Evolutionary conservation across 169 alveolate species (phyloP).

Genomic region (Eimeria falciformis): DNA sequence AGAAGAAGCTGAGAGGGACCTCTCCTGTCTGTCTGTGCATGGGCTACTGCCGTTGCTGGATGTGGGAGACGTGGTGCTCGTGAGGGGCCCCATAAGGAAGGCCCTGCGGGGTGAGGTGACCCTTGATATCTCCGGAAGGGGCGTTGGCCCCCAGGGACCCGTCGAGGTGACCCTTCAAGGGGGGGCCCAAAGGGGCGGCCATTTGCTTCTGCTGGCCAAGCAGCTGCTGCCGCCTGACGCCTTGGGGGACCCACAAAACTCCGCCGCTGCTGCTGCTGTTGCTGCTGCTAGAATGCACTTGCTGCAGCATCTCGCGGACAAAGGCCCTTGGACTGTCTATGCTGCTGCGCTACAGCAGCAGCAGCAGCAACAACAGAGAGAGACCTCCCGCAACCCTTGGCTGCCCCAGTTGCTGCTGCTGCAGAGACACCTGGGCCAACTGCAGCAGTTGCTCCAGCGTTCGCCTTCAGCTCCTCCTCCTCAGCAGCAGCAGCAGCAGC

Average conservation of each 20-base stretch:
- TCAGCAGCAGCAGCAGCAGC: constrained; percentile 9
- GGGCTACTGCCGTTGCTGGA: constrained; percentile 70
- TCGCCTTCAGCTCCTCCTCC: background rate
- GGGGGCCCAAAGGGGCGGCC: background rate
- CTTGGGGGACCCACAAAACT: background rate
- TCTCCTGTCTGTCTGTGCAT: background rate
- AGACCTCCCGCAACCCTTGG: constrained; percentile 30
- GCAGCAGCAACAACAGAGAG: background rate
- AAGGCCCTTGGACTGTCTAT: background rate
- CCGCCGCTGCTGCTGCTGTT: background rate
- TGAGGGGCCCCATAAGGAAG: constrained; percentile 74
- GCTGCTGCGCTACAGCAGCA: constrained; percentile 13
- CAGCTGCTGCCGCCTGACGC: constrained; percentile 18
- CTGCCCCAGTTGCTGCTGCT: constrained; percentile 29
- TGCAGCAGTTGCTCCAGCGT: constrained; percentile 30
- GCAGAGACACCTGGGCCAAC: background rate
- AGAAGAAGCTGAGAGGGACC: no score
- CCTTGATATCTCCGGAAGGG: constrained; percentile 37
- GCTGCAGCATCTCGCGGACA: constrained; percentile 17
- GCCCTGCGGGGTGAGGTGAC: constrained; percentile 80
- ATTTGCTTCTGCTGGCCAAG: constrained; percentile 11
- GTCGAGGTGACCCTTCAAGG: background rate
- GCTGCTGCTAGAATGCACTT: constrained; percentile 3
- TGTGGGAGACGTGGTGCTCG: constrained; percentile 81
- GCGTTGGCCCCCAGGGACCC: background rate